A percentile compares a stretch with the other conserved stretches of the same genome.
phyloP scores from a whole-genome alignment of 225 moss, liverwort and hornwort genomes.

The Ulota crispa region DNA sequence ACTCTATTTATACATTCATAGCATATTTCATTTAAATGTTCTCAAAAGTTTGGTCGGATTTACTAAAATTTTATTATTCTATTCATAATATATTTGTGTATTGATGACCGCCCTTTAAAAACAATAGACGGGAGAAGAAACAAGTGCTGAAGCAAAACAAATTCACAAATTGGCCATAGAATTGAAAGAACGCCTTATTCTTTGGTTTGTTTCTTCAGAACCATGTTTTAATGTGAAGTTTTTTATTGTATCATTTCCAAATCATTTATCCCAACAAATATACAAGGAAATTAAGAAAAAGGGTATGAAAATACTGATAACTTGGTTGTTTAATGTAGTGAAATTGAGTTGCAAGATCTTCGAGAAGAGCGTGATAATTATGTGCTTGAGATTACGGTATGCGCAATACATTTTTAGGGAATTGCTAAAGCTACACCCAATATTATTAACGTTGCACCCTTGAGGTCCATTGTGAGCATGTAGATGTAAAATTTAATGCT shows the following conservation, averaged over 20 bases:
- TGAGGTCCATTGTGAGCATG: no score
- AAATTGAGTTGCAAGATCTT: slow-evolving; percentile 30
- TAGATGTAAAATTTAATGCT: no score
- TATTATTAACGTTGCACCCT: no score
- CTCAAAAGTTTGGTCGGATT: no score
- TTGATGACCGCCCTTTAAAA: fast-evolving
- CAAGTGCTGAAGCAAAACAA: slow-evolving; percentile 10
- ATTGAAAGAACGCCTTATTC: slow-evolving; percentile 26
- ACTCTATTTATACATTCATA: fast-evolving
- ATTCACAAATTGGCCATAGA: slow-evolving; percentile 40
- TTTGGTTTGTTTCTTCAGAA: slow-evolving; percentile 10
- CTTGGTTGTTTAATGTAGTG: background rate
- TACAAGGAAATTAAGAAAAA: background rate
- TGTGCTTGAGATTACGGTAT: slow-evolving; percentile 19
- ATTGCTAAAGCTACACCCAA: no score
- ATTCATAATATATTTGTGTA: background rate
- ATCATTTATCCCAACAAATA: fast-evolving
- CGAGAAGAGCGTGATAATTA: slow-evolving; percentile 34
- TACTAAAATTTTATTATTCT: fast-evolving
- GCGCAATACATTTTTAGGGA: no score
- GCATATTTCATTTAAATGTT: no score
- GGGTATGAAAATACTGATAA: background rate
- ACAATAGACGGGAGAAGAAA: slow-evolving; percentile 19
- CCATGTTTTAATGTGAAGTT: fast-evolving
- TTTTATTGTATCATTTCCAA: fast-evolving